Base-by-base conservation (phyloP, 495 filamentous ascomycete species). In the Penicillium flavigenum region DNA sequence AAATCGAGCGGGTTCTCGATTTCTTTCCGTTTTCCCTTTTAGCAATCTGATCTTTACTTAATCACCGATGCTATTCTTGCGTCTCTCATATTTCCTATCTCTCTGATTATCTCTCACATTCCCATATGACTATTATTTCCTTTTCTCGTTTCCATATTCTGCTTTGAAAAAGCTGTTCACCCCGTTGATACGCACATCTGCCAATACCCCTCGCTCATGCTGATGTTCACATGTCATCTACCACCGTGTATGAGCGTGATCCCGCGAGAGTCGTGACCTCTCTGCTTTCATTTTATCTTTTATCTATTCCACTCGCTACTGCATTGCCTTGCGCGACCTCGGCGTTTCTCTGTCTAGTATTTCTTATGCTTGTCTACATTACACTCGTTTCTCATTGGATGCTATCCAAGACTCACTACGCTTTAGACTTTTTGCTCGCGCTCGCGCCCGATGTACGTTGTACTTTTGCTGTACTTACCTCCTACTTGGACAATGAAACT, bases 1-100 rank as follows among this genome's bases (percentile, higher is more conserved):
- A 61, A 61, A 54, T 59, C 61, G 64, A 69, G 64, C 66, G 36
- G 64, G 66, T 51, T 44, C 54, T 36, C 34, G 17, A 39, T 50
- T 38, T 36, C 41, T 44, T 8, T 27, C 26, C 27, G 24, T 29
- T 29, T 52, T 47, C 20, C 24, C 5, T 24, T 46, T 29, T 46
- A 32, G 27, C 31, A 45, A 47, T 16, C 41, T 27, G 52, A 29
- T 54, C 46, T 9, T 39, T 34, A 47, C 51, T 50, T 61, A 45
- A 46, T 56, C 49, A 19, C 39, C 10, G 19, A 47, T 54, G 49
- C 16, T 16, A 22, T 24, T 50, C 36, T 27, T 5, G 9, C 29
- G 27, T 49, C 43, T 26, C 38, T 14, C 42, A 17, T 16, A 11
- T 51, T 29, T 47, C 45, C 45, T 47, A 48, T 48, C 34, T 26